Conservation (phyloP, 169 alveolate genomes). For the Plasmodium reichenowi region DNA sequence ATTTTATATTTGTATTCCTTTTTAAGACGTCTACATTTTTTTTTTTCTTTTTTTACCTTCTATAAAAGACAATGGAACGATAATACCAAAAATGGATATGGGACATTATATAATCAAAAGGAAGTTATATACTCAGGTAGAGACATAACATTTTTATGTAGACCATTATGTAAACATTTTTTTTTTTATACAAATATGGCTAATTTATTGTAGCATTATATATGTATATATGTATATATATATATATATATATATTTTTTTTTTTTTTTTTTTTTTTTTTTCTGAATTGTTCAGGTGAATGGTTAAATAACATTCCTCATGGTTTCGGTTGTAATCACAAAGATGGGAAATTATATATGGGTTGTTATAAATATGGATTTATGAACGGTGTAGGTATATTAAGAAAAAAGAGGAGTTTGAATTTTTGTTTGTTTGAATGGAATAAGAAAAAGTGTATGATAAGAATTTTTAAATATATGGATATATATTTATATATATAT, state of each 20-base stretch:
- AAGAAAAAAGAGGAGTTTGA: constrained; percentile 57
- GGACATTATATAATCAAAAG: constrained; percentile 24
- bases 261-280: neutral
- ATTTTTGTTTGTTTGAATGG: constrained; percentile 60
- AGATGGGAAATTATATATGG: constrained; percentile 37
- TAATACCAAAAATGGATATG: constrained; percentile 47
- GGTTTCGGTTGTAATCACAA: constrained; percentile 58
- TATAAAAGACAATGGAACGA: constrained; percentile 48
- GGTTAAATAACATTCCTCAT: constrained; percentile 72
- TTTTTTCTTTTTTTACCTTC: neutral
- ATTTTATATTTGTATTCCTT: neutral
- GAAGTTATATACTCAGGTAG: constrained; percentile 67
- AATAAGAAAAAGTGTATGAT: constrained; percentile 36
- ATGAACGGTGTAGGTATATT: constrained; percentile 74
- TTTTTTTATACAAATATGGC: neutral
- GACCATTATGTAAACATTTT: neutral
- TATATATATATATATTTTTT: neutral
- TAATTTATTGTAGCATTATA: neutral
- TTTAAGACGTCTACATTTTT: neutral
- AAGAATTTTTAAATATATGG: constrained; percentile 51
- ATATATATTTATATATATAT: constrained; percentile 26
- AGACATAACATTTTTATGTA: neutral
- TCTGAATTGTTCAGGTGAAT: constrained; percentile 63
- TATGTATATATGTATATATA: neutral
- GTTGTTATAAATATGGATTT: constrained; percentile 55